Percentiles rank a stretch among this genome's conserved stretches.
These are phyloP conservation scores for Candida tammaniensis DNA, from an alignment of 805 yeast genomes.

Conservation along the genomic window DNA sequence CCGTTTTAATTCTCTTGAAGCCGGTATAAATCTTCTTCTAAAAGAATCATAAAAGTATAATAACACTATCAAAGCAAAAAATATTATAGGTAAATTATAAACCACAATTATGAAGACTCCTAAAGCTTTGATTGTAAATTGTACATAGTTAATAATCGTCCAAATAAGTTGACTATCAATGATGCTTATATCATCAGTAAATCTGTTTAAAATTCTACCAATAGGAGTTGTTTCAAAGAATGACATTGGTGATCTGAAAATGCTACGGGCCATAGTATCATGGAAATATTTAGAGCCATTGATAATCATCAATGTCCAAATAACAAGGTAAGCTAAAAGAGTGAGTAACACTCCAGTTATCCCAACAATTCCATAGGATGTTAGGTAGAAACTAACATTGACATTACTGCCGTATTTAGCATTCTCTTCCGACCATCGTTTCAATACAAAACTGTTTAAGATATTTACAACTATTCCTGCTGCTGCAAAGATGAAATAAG, in stretches of 20 bases:
- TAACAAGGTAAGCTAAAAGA: slow-evolving; percentile 25
- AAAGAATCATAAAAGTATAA: slow-evolving; percentile 28
- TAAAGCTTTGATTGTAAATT: slow-evolving; percentile 21
- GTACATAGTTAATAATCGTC: slow-evolving; percentile 25
- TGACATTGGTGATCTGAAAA: slow-evolving; percentile 41
- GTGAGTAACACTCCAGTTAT: slow-evolving; percentile 25
- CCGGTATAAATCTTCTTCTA: slow-evolving; percentile 30
- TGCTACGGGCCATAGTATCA: slow-evolving; percentile 32
- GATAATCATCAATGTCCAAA: slow-evolving; percentile 30
- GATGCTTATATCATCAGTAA: slow-evolving; percentile 33
- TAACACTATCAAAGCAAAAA: slow-evolving; percentile 23
- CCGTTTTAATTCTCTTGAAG: slow-evolving; percentile 34
- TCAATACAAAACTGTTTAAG: slow-evolving; percentile 28
- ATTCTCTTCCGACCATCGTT: slow-evolving; percentile 36
- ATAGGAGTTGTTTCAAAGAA: slow-evolving; percentile 42
- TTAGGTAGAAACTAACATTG: slow-evolving; percentile 21
- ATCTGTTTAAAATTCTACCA: slow-evolving; percentile 38
- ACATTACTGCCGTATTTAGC: slow-evolving; percentile 22
- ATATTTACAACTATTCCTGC: slow-evolving; percentile 17
- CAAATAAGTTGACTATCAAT: slow-evolving; percentile 34
- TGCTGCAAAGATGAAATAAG: slow-evolving; percentile 22
- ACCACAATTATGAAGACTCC: slow-evolving; percentile 30
- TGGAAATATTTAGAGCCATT: slow-evolving; percentile 33
- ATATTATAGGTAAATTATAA: slow-evolving; percentile 31
- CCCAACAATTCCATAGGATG: slow-evolving; percentile 26